Percentiles rank a stretch among this genome's conserved stretches.
Conservation (phyloP, 257 asterid species). For the Nemophila menziesii region DNA sequence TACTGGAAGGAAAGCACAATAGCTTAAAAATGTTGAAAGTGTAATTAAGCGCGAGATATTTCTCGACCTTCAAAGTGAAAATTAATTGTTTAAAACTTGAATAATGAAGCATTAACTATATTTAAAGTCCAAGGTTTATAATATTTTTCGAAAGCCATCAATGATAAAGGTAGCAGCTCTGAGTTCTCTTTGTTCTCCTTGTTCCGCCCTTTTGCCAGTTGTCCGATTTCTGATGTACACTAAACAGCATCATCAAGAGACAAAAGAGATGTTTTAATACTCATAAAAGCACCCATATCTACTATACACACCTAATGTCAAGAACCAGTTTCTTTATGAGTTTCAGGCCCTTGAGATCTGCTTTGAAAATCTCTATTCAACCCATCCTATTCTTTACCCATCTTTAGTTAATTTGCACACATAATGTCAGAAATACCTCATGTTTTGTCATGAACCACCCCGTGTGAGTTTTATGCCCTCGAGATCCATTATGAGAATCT, state of each 20-base stretch:
- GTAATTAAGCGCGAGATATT: neutral
- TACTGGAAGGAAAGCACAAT: neutral
- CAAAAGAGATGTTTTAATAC: too few species aligned
- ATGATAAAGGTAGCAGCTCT: constrained; percentile 66
- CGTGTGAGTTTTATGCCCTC: too few species aligned
- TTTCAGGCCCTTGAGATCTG: too few species aligned
- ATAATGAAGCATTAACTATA: neutral
- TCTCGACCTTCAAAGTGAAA: neutral
- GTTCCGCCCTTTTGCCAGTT: constrained; percentile 71
- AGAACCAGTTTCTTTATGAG: too few species aligned
- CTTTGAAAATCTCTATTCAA: too few species aligned
- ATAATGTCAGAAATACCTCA: too few species aligned
- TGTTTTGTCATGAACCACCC: too few species aligned
- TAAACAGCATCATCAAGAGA: constrained; percentile 16
- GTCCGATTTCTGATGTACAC: constrained; percentile 72
- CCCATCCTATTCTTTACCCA: too few species aligned
- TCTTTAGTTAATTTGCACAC: too few species aligned
- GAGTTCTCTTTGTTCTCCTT: constrained; percentile 72
- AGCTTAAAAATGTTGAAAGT: neutral
- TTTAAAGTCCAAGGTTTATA: constrained; percentile 52
- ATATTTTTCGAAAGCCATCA: constrained; percentile 52
- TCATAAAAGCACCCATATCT: too few species aligned
- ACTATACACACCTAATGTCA: too few species aligned
- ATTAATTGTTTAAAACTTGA: neutral
- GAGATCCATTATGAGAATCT: too few species aligned